These are phyloP conservation scores for Botryotinia calthae DNA, from an alignment of 2,329 filamentous ascomycete genomes.

Conservation along the genomic window DNA sequence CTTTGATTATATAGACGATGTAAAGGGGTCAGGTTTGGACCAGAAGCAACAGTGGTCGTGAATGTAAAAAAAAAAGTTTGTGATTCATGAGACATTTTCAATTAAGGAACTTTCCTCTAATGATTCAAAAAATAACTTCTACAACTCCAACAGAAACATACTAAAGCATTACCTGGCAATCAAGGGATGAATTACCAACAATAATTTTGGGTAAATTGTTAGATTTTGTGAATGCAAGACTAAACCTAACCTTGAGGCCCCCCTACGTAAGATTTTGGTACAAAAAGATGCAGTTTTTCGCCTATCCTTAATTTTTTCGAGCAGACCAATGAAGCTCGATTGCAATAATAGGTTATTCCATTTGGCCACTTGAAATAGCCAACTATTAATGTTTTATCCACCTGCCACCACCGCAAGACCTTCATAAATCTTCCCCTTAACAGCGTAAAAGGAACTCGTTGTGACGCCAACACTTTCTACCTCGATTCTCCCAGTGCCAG, in stretches of 20 bases:
- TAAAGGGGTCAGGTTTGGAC: not conserved
- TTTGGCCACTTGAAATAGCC: not conserved
- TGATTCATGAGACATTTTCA: slow-evolving; percentile 6
- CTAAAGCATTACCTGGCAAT: not conserved
- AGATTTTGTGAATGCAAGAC: not conserved
- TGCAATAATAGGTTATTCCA: not conserved
- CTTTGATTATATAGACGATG: not conserved
- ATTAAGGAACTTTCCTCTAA: not conserved
- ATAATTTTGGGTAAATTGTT: not conserved
- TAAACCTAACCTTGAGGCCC: slow-evolving; percentile 9
- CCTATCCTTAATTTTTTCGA: not conserved
- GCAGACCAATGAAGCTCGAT: not conserved
- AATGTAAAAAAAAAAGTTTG: not conserved
- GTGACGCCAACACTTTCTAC: slow-evolving; percentile 72
- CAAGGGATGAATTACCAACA: not conserved
- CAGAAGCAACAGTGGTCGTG: not conserved
- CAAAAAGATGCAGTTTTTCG: slow-evolving; percentile 19
- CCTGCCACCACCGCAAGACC: slow-evolving; percentile 76
- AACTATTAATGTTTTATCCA: slow-evolving; percentile 13
- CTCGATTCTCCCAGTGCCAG: slow-evolving; percentile 80
- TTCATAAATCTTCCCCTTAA: slow-evolving; percentile 89
- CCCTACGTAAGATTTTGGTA: slow-evolving; percentile 1
- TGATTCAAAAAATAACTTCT: not conserved
- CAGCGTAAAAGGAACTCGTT: slow-evolving; percentile 74
- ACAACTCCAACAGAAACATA: not conserved